Conservation (phyloP, 2,329 filamentous ascomycete species). For the Gaeumannomyces sp. region DNA sequence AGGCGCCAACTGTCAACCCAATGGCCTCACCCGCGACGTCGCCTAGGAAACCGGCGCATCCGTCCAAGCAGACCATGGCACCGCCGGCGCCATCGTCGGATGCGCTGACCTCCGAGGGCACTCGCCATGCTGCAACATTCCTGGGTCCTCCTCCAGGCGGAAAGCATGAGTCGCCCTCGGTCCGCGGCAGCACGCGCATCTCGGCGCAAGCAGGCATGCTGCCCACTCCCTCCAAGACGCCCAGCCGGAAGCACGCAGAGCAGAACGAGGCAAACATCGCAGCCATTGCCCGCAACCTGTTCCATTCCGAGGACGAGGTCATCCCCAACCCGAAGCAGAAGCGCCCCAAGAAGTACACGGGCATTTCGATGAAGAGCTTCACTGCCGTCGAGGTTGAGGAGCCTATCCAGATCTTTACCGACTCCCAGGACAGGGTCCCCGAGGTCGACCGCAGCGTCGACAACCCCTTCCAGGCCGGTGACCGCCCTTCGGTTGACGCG, state of each 20-base stretch:
- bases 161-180: conserved; percentile 7
- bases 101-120: conserved; percentile 36
- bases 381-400: conserved; percentile 48
- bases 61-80: conserved; percentile 28
- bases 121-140: conserved; percentile 36
- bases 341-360: conserved; percentile 50
- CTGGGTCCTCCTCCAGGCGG: conserved; percentile 26
- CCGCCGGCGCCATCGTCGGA: conserved; percentile 42
- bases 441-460: conserved; percentile 57
- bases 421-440: conserved; percentile 72
- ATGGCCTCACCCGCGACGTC: conserved; percentile 39
- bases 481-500: conserved; percentile 21
- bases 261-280: conserved; percentile 45
- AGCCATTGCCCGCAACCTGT: conserved; percentile 54
- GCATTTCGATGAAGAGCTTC: conserved; percentile 52
- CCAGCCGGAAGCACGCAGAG: conserved; percentile 52
- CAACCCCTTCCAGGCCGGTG: conserved; percentile 64
- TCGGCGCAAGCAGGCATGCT: conserved; percentile 46
- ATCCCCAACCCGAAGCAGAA: conserved; percentile 52
- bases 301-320: conserved; percentile 51
- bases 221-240: conserved; percentile 74
- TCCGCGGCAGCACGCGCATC: conserved; percentile 24
- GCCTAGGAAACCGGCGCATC: conserved; percentile 45
- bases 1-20: conserved; percentile 15
- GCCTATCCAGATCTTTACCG: conserved; percentile 68